phyloP scores from a whole-genome alignment of 2,329 filamentous ascomycete species.

The Paraphaeosphaeria sporulosa region DNA sequence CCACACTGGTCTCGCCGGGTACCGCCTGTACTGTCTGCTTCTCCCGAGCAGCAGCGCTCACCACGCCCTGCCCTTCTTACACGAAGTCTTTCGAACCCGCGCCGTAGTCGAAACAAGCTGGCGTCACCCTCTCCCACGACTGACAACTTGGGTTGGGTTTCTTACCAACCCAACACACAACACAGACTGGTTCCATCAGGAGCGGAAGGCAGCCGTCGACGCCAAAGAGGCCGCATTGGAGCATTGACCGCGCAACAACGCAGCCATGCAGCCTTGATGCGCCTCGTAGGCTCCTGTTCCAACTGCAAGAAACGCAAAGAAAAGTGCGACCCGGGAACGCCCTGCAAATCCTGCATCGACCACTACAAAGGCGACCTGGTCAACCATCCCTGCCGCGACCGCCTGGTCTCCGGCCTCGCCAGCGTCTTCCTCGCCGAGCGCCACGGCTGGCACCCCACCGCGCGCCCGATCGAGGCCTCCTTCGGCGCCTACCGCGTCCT shows the following conservation, averaged over 20 bases:
- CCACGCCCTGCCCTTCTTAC: conserved; percentile 33
- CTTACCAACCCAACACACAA: conserved; percentile 42
- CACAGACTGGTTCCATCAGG: conserved; percentile 41
- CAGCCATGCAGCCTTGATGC: conserved; percentile 46
- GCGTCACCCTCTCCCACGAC: conserved; percentile 39
- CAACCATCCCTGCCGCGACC: conserved; percentile 47
- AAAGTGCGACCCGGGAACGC: conserved; percentile 50
- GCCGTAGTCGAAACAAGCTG: conserved; percentile 26
- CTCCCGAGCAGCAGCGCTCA: conserved; percentile 32
- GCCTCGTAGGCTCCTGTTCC: conserved; percentile 43
- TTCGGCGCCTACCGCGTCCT: conserved; percentile 28
- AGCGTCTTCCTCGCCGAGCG: conserved; percentile 40
- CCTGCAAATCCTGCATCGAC: conserved; percentile 49
- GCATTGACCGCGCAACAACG: conserved; percentile 44
- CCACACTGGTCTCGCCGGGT: conserved; percentile 25
- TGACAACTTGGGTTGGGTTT: conserved; percentile 41
- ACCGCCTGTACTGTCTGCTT: conserved; percentile 37
- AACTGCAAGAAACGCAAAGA: conserved; percentile 48
- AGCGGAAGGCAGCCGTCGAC: conserved; percentile 33
- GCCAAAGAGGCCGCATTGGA: conserved; percentile 42
- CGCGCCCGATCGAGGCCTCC: conserved; percentile 36
- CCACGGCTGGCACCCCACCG: conserved; percentile 47
- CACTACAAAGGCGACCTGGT: conserved; percentile 48
- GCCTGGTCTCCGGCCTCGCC: conserved; percentile 37
- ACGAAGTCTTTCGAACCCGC: conserved; percentile 34